Evolutionary conservation across 2,329 filamentous ascomycete genomes (phyloP).

Genomic region (Periconia sp.): DNA sequence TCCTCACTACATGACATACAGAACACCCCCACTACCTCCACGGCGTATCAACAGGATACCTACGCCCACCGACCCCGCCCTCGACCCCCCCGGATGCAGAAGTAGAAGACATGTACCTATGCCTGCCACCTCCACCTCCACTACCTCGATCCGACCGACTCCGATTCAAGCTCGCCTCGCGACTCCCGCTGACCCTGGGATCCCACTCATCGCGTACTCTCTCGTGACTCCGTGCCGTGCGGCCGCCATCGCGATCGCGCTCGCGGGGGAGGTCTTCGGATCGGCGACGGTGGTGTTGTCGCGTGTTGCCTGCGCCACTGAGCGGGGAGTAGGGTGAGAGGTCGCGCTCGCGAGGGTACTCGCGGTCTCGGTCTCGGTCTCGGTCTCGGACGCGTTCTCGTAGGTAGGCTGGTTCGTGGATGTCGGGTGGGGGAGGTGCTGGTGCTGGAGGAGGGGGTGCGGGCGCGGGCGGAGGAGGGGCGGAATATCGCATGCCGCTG

Average conservation of each 20-base stretch:
- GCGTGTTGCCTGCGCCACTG: conserved; percentile 3
- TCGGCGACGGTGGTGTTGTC: conserved; percentile 9
- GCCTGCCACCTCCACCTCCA: conserved; percentile 16
- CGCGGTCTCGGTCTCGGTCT: conserved; percentile 17
- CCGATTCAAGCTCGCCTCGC: conserved; percentile 4
- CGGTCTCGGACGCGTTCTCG: conserved; percentile 16
- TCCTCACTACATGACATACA: not conserved
- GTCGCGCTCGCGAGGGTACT: conserved; percentile 11
- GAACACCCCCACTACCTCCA: conserved; percentile 4
- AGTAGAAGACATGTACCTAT: conserved; percentile 30
- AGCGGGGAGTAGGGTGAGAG: conserved; percentile 5
- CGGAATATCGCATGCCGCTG: conserved; percentile 27
- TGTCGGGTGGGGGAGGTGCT: conserved; percentile 18
- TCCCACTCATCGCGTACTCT: conserved; percentile 25
- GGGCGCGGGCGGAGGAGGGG: conserved; percentile 17
- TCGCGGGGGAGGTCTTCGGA: conserved; percentile 13
- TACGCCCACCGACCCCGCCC: conserved; percentile 36
- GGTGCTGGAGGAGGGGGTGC: conserved; percentile 10
- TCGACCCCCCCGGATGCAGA: conserved; percentile 22
- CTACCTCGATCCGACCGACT: conserved; percentile 2
- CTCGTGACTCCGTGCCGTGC: conserved; percentile 18
- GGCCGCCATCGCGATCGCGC: conserved; percentile 2
- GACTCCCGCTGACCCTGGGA: conserved; percentile 10
- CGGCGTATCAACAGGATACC: conserved; percentile 29
- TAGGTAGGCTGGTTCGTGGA: conserved; percentile 19